These are phyloP conservation scores for Ustilago bromivora DNA, from an alignment of 1,284 basidiomycete genomes.

Conservation along the genomic window DNA sequence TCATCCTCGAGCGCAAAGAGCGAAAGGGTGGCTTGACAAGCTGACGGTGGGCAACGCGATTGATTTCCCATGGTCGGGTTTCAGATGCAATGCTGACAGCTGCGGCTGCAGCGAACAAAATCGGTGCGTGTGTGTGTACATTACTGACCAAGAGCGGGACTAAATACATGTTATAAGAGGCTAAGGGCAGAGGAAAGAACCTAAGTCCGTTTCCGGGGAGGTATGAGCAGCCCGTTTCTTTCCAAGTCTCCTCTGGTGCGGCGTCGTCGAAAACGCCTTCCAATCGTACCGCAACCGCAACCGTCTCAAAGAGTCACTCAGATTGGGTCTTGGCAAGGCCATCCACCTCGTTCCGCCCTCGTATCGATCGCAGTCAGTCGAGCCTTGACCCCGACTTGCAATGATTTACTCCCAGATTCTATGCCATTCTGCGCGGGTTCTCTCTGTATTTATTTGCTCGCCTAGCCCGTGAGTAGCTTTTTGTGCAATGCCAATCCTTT, in stretches of 20 bases:
- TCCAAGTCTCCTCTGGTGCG: no score
- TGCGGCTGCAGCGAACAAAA: not conserved
- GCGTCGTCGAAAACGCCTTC: no score
- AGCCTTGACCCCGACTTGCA: not conserved
- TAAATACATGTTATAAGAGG: no score
- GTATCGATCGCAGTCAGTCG: constrained; percentile 13
- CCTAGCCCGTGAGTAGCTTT: not conserved
- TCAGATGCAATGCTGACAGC: constrained; percentile 19
- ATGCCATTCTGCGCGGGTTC: not conserved
- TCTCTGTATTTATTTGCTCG: not conserved
- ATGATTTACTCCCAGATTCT: not conserved
- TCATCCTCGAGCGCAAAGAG: not conserved
- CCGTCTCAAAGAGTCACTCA: not conserved
- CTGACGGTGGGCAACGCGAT: not conserved
- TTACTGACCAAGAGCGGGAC: no score
- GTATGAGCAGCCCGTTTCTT: no score
- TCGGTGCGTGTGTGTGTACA: no score
- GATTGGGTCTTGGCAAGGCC: not conserved
- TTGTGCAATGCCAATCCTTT: constrained; percentile 2
- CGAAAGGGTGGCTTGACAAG: not conserved
- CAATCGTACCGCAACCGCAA: not conserved
- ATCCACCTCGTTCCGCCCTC: not conserved
- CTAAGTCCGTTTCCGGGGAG: no score
- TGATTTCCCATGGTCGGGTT: constrained; percentile 6
- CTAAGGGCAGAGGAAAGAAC: no score